Evolutionary conservation across 371 early-diverging fungal species (phyloP), one percentile per base, ranked within the genome.

Genomic region (Lichtheimia hyalospora): DNA sequence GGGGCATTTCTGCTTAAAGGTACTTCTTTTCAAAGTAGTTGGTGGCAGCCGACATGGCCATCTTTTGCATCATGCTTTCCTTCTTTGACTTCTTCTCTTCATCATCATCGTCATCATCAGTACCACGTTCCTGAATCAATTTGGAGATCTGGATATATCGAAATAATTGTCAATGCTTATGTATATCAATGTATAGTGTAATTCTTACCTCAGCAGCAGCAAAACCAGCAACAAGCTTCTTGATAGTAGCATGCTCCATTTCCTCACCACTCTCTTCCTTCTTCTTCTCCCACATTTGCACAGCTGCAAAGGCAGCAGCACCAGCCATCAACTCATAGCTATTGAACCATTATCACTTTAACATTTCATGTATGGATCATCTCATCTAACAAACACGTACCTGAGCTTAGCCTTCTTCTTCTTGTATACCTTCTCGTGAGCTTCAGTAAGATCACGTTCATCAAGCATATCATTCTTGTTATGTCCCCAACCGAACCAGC

Each of bases 321-420:
- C 82, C 86, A 43, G 82, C 86, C 53, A 86, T 70, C n/a, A 86
- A 52, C 60, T 86, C 82, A 53, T 86, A 82, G 52, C 71, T 74
- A 51, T 13, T 1, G 10, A 34, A 8, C 10, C 34, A 34, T 8
- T 8, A 8, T 34, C 8, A 10, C 5, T 34, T 34, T 34, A 34
- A 8, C 34, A 34, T 34, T 10, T 25, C 5, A 5, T 25, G 10
- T 10, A 10, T 4, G 10, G 10, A 34, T 0, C 2, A 8, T 6
- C 34, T 34, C 34, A 8, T 8, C 1, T 2, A 34, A 34, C 5
- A 34, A 8, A 10, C 2, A 34, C 34, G 10, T 34, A 34, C 34
- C 34, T 34, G 34, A 34, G 34, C 34, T 34, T 34, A 34, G 34
- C 34, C 41, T 77, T 77, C 28, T 62, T 65, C 21, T 75, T 73